Percentiles rank a stretch among this genome's conserved stretches.
Evolutionary conservation across 2,329 filamentous ascomycete species (phyloP).

Genomic region (Zymoseptoria ardabiliae): DNA sequence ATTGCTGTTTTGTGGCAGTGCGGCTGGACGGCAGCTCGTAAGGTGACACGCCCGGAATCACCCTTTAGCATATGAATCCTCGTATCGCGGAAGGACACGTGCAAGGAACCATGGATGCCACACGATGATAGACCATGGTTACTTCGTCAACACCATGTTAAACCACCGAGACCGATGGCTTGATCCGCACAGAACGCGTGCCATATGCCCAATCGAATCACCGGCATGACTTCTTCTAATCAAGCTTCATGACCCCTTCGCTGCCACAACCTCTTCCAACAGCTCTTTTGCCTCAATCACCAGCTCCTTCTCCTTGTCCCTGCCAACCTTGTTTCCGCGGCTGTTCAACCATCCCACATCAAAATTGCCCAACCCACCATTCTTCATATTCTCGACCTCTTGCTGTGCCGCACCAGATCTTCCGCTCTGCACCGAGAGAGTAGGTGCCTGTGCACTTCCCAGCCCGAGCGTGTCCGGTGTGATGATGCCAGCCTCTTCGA

Average conservation of each 20-base stretch:
- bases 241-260: neutral
- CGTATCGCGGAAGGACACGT: neutral
- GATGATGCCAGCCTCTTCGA: slow-evolving; percentile 76
- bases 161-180: too few species aligned
- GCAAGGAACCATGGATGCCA: neutral
- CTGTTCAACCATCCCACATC: slow-evolving; percentile 90
- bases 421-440: neutral
- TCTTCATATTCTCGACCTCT: slow-evolving; percentile 30
- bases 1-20: neutral
- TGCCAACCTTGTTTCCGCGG: slow-evolving; percentile 70
- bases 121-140: neutral
- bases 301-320: slow-evolving; percentile 76
- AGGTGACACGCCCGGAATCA: neutral
- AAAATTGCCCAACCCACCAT: slow-evolving; percentile 48
- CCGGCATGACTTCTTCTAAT: too few species aligned
- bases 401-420: slow-evolving; percentile 7
- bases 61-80: neutral
- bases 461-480: slow-evolving; percentile 32
- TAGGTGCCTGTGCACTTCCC: slow-evolving; percentile 17
- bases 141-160: neutral
- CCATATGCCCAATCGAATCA: too few species aligned
- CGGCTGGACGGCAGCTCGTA: neutral
- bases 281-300: slow-evolving; percentile 57
- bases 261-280: slow-evolving; percentile 33
- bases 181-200: too few species aligned